Evolutionary conservation across 345 rosid species (phyloP), one percentile per base, ranked within the genome.

Genomic region (Angophora floribunda): DNA sequence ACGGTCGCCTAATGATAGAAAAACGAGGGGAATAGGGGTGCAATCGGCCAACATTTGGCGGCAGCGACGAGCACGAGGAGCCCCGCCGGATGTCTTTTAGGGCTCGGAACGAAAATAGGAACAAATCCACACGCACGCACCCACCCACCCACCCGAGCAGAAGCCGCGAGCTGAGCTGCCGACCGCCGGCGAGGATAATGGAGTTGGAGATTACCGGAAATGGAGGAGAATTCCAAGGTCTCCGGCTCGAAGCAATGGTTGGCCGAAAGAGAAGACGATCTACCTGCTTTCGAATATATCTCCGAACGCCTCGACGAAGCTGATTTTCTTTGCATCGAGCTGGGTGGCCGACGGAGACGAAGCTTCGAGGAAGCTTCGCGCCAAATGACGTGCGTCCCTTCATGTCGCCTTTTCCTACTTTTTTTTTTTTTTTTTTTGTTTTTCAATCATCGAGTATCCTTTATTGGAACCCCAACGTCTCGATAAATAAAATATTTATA

Each of bases 341-440:
- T 14, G 65, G 49, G 85, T 30, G n/a, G 51, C 0, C 1, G 1
- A 5, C 1, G 1, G 1, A 2, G 3, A 14, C 52, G 88, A 87
- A 87, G 52, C 88, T 87, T 87, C 88, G 49, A 4, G 61, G 88
- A 87, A 87, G 82, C 88, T 87, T 85, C 86, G 36, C 86, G 41
- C 22, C 86, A 47, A 85, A 49, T 3, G 16, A 50, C 41, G 1
- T 1, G 63, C 4, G 17, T 6, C 55, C 86, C 11, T 44, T 13
- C 52, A 51, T 26, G 30, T 59, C 0, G 30, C 1, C 12, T 26
- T 26, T 28, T 59, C 65, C 1, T 0, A 1, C 12, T 52, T 51
- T 52, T n/a, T 85, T 22, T 4, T 14, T 0, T 1, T 51, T 52
- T 51, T 52, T n/a, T 85, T 22, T 4, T 14, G 0, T 1, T 51